Conservation (phyloP, 768 basidiomycete genomes). For the Crassisporium funariophilum region DNA sequence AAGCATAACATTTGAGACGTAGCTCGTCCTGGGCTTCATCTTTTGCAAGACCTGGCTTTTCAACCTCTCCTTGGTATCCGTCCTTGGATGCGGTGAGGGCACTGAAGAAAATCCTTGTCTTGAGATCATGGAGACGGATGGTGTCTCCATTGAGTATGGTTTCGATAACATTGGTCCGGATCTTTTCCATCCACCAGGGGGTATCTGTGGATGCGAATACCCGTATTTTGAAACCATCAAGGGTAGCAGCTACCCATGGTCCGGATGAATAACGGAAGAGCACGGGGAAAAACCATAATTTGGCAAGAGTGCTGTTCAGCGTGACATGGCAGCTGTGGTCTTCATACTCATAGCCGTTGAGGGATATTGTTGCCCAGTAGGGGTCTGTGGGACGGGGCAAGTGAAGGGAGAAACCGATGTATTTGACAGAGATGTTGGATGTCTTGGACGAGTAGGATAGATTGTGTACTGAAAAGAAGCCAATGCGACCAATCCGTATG, state of each 20-base stretch:
- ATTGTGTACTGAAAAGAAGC: slow-evolving; percentile 2
- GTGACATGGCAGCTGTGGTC: slow-evolving; percentile 27
- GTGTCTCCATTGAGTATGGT: slow-evolving; percentile 43
- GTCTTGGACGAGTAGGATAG: slow-evolving; percentile 11
- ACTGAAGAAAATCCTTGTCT: slow-evolving; percentile 34
- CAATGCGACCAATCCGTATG: slow-evolving; percentile 1
- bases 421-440: slow-evolving; percentile 12
- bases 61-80: slow-evolving; percentile 10
- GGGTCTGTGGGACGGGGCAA: slow-evolving; percentile 29
- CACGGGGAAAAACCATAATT: slow-evolving; percentile 41
- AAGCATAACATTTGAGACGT: slow-evolving; percentile 28
- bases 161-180: slow-evolving; percentile 39
- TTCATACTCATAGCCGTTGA: slow-evolving; percentile 31
- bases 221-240: slow-evolving; percentile 39
- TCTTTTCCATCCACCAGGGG: slow-evolving; percentile 37
- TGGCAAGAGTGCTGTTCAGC: slow-evolving; percentile 19
- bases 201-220: slow-evolving; percentile 34
- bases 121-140: slow-evolving; percentile 39
- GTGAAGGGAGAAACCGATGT: slow-evolving; percentile 26
- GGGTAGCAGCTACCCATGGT: slow-evolving; percentile 32
- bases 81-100: slow-evolving; percentile 12
- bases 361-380: slow-evolving; percentile 32
- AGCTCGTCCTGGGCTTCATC: slow-evolving; percentile 32
- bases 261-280: slow-evolving; percentile 38
- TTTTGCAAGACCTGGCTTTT: slow-evolving; percentile 8